These are phyloP conservation scores for Lactarius sp. DNA, from an alignment of 768 basidiomycete species.

Conservation along the genomic window DNA sequence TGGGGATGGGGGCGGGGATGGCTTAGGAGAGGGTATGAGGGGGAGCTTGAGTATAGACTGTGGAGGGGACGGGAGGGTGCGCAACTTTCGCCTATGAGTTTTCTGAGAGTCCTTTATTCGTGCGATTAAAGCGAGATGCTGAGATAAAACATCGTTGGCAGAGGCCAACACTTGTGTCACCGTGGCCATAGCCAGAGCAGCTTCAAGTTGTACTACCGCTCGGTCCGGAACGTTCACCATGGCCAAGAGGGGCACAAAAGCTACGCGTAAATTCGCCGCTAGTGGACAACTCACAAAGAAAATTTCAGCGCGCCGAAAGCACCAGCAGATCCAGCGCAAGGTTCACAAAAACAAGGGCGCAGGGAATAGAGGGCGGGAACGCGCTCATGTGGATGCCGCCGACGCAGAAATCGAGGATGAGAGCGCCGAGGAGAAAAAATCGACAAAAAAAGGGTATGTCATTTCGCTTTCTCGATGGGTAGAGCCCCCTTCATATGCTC, in stretches of 20 bases:
- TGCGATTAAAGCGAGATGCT: slow-evolving; percentile 54
- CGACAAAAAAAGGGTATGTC: slow-evolving; percentile 23
- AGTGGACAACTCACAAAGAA: slow-evolving; percentile 86
- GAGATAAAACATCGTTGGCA: slow-evolving; percentile 60
- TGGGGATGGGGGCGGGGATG: slow-evolving; percentile 45
- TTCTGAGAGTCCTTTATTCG: slow-evolving; percentile 55
- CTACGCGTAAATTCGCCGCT: slow-evolving; percentile 81
- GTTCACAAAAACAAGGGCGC: slow-evolving; percentile 49
- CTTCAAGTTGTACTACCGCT: too few species aligned
- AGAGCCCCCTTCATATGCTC: neutral
- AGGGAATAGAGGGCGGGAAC: slow-evolving; percentile 30
- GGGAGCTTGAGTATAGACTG: slow-evolving; percentile 28
- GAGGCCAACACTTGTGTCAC: slow-evolving; percentile 47
- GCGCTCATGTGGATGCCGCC: slow-evolving; percentile 24
- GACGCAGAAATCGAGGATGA: slow-evolving; percentile 29
- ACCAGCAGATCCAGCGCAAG: slow-evolving; percentile 71
- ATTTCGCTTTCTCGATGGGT: neutral
- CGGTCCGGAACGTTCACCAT: slow-evolving; percentile 24
- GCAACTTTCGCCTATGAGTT: slow-evolving; percentile 51
- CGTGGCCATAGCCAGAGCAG: slow-evolving; percentile 6
- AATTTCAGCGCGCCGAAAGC: slow-evolving; percentile 78
- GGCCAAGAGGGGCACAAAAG: slow-evolving; percentile 66
- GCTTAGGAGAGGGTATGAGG: slow-evolving; percentile 37
- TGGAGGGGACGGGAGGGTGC: slow-evolving; percentile 50
- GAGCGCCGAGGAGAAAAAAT: slow-evolving; percentile 27